Evolutionary conservation across 208 protist species (phyloP).

Genomic region (Trypanosoma avium): DNA sequence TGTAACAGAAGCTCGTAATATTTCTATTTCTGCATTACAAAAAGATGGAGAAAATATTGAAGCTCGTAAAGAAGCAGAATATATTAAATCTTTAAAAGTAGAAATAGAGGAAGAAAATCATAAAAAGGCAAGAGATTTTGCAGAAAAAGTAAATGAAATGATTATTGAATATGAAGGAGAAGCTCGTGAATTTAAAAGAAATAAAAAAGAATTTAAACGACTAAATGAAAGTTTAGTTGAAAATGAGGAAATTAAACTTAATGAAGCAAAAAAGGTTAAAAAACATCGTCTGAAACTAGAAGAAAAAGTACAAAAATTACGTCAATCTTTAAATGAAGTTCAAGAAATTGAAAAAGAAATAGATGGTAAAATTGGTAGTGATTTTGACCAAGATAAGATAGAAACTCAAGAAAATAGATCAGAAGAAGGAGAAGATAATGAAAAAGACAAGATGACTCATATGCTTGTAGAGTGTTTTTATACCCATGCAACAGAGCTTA

Average conservation of each 20-base stretch:
- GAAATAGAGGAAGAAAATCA: conserved; percentile 43
- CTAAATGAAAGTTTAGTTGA: conserved; percentile 52
- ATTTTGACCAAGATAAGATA: background rate
- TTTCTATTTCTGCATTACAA: conserved; percentile 32
- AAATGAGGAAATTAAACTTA: conserved; percentile 48
- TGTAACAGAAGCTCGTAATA: conserved; percentile 33
- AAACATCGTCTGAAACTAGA: conserved; percentile 71
- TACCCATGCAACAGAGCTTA: conserved; percentile 53
- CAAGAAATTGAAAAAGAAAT: conserved; percentile 28
- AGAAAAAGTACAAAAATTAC: conserved; percentile 40
- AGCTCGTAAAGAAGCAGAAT: conserved; percentile 41
- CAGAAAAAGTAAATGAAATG: conserved; percentile 73
- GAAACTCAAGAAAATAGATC: background rate
- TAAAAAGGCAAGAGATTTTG: conserved; percentile 53
- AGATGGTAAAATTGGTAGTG: conserved; percentile 3
- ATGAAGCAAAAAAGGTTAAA: conserved; percentile 84
- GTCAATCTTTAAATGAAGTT: conserved; percentile 20
- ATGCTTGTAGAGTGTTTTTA: conserved; percentile 61
- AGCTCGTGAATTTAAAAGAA: conserved; percentile 49
- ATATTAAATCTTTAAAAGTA: conserved; percentile 24
- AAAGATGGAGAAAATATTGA: conserved; percentile 28
- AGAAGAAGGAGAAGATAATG: conserved; percentile 15
- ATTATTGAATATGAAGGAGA: conserved; percentile 85
- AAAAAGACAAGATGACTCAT: conserved; percentile 54
- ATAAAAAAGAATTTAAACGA: conserved; percentile 78